Evolutionary conservation across 73 alveolate species (phyloP), one percentile per base, ranked within the genome.

Genomic region (Paramecium primaurelia): DNA sequence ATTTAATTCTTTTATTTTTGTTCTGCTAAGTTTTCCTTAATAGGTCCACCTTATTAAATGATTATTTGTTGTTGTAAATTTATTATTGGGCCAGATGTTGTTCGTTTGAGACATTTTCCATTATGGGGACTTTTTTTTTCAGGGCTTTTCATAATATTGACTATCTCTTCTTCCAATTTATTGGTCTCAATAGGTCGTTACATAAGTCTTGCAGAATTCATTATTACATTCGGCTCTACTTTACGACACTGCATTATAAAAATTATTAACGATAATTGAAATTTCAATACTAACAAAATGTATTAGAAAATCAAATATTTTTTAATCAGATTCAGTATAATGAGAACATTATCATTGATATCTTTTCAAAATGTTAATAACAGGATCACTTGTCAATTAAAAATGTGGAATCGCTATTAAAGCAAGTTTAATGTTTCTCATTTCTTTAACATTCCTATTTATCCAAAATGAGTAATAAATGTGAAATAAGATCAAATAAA

Each of bases 121-220:
- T 75, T 12, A 30, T 18, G 20, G n/a, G 58, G 58, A 75, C 68
- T 38, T n/a, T 75, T 75, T 38, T 75, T 38, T 12, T 36, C 68
- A 75, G 86, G 86, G 28, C 88, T 75, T 75, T 38, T 75, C 38
- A 75, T 75, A 37, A 75, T 69, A 42, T 75, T 30, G 64, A 75
- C 88, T 0, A 75, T 75, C 22, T 75, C 88, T 26, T 75, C 88
- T 20, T 75, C 88, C 60, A 75, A 38, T 75, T 75, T 75, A 75
- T 38, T 75, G 16, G 69, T 18, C 36, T 75, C 88, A 14, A 42
- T 12, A 0, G 88, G 60, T 36, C 88, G 16, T 38, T 36, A 42
- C n/a, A 75, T 42, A 12, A 75, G 68, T 38, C 88, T 36, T 11
- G 88, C 88, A n/a, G 88, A 75, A 75, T 75, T 75, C 88, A 75